Evolutionary conservation across 1,139 yeast genomes (phyloP).

Genomic region (Nadsonia commutata): DNA sequence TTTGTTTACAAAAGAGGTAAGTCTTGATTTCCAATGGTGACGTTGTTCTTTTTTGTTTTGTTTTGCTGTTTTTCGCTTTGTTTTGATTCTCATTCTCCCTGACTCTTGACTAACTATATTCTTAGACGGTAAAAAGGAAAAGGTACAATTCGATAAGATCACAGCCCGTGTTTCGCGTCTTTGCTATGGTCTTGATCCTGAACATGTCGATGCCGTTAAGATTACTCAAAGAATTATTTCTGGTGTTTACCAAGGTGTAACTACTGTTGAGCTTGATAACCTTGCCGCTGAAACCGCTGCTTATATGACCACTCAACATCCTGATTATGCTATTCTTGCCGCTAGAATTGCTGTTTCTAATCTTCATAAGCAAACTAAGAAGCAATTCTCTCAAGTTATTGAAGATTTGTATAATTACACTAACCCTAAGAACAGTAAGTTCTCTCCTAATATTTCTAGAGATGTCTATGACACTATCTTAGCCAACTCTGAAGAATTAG

Average conservation of each 20-base stretch:
- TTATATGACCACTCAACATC: constrained; percentile 90
- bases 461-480: constrained; percentile 51
- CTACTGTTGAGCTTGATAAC: constrained; percentile 82
- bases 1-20: constrained; percentile 38
- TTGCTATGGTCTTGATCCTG: constrained; percentile 73
- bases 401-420: constrained; percentile 56
- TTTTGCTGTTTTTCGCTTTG: no score
- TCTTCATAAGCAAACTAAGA: constrained; percentile 85
- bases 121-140: constrained; percentile 63
- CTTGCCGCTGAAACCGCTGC: constrained; percentile 97
- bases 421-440: constrained; percentile 62
- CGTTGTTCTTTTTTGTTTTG: neutral
- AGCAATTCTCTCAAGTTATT: constrained; percentile 70
- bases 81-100: no score
- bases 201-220: constrained; percentile 76
- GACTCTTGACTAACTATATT: constrained; percentile 4
- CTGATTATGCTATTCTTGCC: constrained; percentile 88
- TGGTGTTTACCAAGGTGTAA: constrained; percentile 92
- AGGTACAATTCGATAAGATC: constrained; percentile 68
- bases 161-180: constrained; percentile 50
- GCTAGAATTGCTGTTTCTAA: constrained; percentile 90
- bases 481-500: constrained; percentile 53
- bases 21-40: constrained; percentile 1
- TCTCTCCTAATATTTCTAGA: constrained; percentile 70
- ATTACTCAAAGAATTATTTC: constrained; percentile 80